Conservation (phyloP, 1,284 basidiomycete genomes). For the Apiotrichum gamsii region DNA sequence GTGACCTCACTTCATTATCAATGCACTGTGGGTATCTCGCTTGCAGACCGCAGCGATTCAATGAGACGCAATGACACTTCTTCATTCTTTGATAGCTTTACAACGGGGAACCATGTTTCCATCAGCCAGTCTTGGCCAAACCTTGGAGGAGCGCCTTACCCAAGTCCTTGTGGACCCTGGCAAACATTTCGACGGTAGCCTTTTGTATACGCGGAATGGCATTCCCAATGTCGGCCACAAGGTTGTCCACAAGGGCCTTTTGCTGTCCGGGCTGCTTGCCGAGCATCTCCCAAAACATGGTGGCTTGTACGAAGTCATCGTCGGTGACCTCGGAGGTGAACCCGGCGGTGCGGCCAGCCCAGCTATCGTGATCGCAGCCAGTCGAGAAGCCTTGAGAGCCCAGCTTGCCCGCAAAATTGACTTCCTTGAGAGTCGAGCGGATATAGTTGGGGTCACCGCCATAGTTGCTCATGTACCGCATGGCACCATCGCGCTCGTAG, state of each 20-base stretch:
- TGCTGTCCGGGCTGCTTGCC: background rate
- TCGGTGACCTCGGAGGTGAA: conserved; percentile 12
- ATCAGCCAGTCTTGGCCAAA: too few species aligned
- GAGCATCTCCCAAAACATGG: conserved; percentile 11
- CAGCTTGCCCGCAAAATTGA: conserved; percentile 78
- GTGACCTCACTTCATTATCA: too few species aligned
- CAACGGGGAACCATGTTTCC: too few species aligned
- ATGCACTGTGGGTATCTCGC: too few species aligned
- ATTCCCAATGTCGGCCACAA: conserved; percentile 1
- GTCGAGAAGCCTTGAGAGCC: conserved; percentile 48
- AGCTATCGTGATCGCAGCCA: conserved; percentile 2
- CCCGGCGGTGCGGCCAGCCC: conserved; percentile 2
- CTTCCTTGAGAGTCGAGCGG: conserved; percentile 54
- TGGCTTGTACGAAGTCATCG: conserved; percentile 11
- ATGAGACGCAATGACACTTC: too few species aligned
- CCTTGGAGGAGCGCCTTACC: background rate
- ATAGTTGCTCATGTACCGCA: conserved; percentile 11
- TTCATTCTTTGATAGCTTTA: too few species aligned
- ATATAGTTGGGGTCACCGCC: conserved; percentile 12
- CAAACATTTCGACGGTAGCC: conserved; percentile 5
- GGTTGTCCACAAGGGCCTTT: conserved; percentile 3
- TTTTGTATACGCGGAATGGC: too few species aligned
- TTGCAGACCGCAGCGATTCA: too few species aligned
- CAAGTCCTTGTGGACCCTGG: conserved; percentile 3
- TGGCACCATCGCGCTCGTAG: conserved; percentile 49